phyloP scores from a whole-genome alignment of 1,139 yeast species.

The Zygoascus hellenicus region DNA sequence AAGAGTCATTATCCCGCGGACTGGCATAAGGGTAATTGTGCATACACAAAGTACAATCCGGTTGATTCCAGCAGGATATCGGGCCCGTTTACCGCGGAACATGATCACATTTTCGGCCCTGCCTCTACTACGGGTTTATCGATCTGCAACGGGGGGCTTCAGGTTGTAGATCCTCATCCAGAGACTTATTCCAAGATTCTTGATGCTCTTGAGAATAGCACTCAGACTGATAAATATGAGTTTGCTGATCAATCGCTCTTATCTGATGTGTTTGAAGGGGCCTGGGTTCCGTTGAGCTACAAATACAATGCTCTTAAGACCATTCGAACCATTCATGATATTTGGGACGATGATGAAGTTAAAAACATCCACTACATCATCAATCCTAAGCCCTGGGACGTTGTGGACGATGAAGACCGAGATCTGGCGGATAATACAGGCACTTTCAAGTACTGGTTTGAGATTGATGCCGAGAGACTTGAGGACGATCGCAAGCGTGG shows the following conservation, averaged over 20 bases:
- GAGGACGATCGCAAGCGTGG: slow-evolving; percentile 20
- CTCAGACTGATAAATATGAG: slow-evolving; percentile 38
- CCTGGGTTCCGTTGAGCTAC: slow-evolving; percentile 48
- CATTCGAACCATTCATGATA: slow-evolving; percentile 39
- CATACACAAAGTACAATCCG: slow-evolving; percentile 37
- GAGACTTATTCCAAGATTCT: slow-evolving; percentile 37
- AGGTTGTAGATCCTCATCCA: slow-evolving; percentile 41
- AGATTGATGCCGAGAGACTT: slow-evolving; percentile 34
- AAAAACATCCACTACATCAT: slow-evolving; percentile 51
- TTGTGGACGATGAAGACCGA: slow-evolving; percentile 24
- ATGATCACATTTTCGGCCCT: slow-evolving; percentile 39
- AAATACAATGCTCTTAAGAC: slow-evolving; percentile 52
- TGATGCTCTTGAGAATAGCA: slow-evolving; percentile 34
- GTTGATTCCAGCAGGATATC: slow-evolving; percentile 3
- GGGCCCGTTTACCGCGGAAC: slow-evolving; percentile 15
- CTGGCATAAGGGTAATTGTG: slow-evolving; percentile 47
- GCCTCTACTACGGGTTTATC: slow-evolving; percentile 37
- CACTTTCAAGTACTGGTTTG: slow-evolving; percentile 33
- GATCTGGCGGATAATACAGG: slow-evolving; percentile 28
- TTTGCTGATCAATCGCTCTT: slow-evolving; percentile 55
- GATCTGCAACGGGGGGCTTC: slow-evolving; percentile 51
- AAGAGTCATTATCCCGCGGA: slow-evolving; percentile 47
- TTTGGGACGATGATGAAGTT: slow-evolving; percentile 44
- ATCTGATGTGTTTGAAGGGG: slow-evolving; percentile 44
- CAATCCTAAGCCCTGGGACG: slow-evolving; percentile 56